A percentile compares a stretch with the other conserved stretches of the same genome.
phyloP scores from a whole-genome alignment of 257 asterid species.

The Solanum neorickii region DNA sequence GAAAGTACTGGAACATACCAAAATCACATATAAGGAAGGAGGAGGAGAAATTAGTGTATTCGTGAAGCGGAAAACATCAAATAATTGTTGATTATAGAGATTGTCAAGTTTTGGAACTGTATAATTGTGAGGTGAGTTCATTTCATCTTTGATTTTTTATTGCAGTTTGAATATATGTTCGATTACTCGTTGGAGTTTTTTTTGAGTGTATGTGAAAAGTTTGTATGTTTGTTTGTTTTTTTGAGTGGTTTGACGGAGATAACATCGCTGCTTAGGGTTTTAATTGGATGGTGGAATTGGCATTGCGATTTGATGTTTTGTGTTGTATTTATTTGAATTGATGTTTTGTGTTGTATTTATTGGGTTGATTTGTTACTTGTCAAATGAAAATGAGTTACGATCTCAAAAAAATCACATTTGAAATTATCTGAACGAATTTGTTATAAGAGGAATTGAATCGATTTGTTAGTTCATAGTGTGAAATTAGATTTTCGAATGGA shows the following conservation, averaged over 20 bases:
- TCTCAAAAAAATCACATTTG: too few species aligned
- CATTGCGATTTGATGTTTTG: background rate
- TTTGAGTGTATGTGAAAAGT: background rate
- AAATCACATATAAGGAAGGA: background rate
- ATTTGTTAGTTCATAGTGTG: background rate
- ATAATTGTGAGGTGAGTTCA: background rate
- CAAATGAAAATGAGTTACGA: too few species aligned
- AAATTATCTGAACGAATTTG: background rate
- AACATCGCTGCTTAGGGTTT: background rate
- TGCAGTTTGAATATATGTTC: background rate
- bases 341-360: background rate
- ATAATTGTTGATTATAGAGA: background rate
- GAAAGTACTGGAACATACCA: background rate
- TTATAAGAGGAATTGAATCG: background rate
- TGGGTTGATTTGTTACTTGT: background rate
- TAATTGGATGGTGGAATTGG: background rate
- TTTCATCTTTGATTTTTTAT: background rate
- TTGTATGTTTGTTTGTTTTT: too few species aligned
- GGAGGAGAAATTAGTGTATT: background rate
- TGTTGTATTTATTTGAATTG: background rate
- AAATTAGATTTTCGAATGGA: background rate
- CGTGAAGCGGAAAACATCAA: background rate
- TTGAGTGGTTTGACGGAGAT: background rate
- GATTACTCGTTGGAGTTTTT: background rate
- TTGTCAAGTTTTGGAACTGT: background rate